phyloP scores from a whole-genome alignment of 2,329 filamentous ascomycete species.

The Mollisiaceae sp. region DNA sequence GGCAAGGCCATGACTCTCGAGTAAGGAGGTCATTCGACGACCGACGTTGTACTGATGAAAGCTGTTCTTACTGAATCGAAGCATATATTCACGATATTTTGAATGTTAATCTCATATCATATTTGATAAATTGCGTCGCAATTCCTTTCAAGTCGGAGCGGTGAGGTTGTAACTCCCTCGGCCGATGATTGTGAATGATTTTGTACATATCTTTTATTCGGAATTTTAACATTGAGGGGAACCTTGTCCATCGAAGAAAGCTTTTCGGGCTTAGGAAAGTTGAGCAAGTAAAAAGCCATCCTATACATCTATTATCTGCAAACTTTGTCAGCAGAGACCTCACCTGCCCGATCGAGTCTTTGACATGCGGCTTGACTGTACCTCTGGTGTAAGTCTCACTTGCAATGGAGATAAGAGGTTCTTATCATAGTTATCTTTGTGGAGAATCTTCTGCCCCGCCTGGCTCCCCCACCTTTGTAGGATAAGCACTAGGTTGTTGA shows the following conservation, averaged over 20 bases:
- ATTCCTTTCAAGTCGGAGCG: neutral
- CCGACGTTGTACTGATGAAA: no score
- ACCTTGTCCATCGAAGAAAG: neutral
- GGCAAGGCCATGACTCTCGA: neutral
- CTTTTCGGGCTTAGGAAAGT: neutral
- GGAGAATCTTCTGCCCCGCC: neutral
- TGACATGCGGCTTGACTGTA: conserved; percentile 8
- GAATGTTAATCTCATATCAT: neutral
- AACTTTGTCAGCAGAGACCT: neutral
- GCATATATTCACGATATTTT: neutral
- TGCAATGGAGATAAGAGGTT: neutral
- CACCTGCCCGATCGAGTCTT: neutral
- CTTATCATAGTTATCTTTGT: neutral
- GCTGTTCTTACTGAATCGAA: no score
- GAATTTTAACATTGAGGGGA: neutral
- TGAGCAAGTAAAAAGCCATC: neutral
- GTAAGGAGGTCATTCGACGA: neutral
- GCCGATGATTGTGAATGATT: neutral
- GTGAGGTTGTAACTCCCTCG: neutral
- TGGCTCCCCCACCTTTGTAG: neutral
- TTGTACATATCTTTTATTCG: neutral
- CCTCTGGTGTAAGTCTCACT: neutral
- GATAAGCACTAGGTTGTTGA: neutral
- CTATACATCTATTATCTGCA: neutral
- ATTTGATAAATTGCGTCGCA: neutral